phyloP scores from a whole-genome alignment of 1,139 yeast genomes.

The Diutina neorugosa region DNA sequence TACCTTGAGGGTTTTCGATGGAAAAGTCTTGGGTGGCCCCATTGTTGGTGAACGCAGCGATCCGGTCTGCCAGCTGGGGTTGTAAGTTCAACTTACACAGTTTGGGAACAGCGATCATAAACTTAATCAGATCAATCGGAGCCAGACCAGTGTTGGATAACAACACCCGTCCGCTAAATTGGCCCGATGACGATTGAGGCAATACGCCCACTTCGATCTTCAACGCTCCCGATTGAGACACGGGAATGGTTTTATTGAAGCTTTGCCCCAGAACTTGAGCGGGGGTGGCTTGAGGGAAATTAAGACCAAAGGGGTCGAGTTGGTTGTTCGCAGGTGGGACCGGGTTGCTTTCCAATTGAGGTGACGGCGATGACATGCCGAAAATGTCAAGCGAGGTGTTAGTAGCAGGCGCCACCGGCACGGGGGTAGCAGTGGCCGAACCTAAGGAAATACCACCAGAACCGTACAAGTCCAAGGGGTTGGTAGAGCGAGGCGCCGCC shows the following conservation, averaged over 20 bases:
- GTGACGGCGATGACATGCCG: conserved; percentile 34
- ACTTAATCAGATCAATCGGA: conserved; percentile 35
- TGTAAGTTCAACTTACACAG: conserved; percentile 49
- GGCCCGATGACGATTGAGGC: conserved; percentile 20
- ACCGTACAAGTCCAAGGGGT: conserved; percentile 31
- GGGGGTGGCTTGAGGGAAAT: conserved; percentile 32
- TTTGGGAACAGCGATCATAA: conserved; percentile 78
- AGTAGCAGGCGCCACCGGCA: background rate
- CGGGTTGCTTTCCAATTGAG: conserved; percentile 34
- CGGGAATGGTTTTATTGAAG: conserved; percentile 11
- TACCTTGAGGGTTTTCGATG: conserved; percentile 40
- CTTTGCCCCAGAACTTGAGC: conserved; percentile 15
- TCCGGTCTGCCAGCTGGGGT: conserved; percentile 50
- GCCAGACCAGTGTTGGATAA: conserved; percentile 27
- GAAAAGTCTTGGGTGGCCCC: conserved; percentile 50
- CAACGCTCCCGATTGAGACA: conserved; percentile 37
- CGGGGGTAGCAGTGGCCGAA: conserved; percentile 8
- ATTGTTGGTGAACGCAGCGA: conserved; percentile 34
- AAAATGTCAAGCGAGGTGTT: conserved; percentile 22
- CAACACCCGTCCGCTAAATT: conserved; percentile 32
- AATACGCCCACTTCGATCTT: conserved; percentile 40
- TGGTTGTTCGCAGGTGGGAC: conserved; percentile 6
- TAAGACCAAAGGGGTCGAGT: conserved; percentile 43
- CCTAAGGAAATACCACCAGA: conserved; percentile 31
- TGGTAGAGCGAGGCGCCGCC: conserved; percentile 6